Conservation (phyloP, 2,329 filamentous ascomycete species). For the Botrytis deweyae region DNA sequence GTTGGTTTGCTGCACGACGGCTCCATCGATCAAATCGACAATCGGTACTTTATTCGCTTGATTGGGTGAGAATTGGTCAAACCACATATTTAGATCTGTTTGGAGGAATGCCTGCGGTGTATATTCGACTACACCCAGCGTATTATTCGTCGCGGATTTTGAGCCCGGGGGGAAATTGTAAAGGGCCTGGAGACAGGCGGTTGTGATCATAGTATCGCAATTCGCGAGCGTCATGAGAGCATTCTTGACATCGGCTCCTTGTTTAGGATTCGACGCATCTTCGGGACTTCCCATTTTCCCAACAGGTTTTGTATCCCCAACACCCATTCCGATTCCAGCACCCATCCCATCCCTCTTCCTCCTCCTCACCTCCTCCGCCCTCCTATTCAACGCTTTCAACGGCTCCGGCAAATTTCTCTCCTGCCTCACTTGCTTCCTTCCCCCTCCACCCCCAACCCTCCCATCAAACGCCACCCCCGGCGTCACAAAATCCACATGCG, state of each 20-base stretch:
- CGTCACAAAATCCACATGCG: neutral
- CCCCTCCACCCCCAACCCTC: neutral
- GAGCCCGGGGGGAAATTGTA: neutral
- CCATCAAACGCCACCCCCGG: neutral
- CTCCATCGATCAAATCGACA: neutral
- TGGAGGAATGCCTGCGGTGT: neutral
- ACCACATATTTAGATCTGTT: neutral
- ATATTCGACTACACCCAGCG: neutral
- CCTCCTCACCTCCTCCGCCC: neutral
- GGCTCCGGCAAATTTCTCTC: neutral
- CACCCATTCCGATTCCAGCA: neutral
- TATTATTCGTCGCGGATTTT: neutral
- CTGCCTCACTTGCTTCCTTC: neutral
- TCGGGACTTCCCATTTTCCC: neutral
- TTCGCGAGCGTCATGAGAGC: neutral
- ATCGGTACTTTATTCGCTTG: neutral
- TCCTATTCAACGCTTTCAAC: neutral
- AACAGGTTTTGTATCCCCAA: neutral
- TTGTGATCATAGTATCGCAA: neutral
- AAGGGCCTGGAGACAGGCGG: neutral
- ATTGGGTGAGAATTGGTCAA: neutral
- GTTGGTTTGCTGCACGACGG: neutral
- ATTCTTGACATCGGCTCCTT: neutral
- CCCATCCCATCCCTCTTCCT: neutral
- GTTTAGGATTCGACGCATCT: neutral